phyloP scores from a whole-genome alignment of 2,329 filamentous ascomycete genomes.

The Esteya vermicola region DNA sequence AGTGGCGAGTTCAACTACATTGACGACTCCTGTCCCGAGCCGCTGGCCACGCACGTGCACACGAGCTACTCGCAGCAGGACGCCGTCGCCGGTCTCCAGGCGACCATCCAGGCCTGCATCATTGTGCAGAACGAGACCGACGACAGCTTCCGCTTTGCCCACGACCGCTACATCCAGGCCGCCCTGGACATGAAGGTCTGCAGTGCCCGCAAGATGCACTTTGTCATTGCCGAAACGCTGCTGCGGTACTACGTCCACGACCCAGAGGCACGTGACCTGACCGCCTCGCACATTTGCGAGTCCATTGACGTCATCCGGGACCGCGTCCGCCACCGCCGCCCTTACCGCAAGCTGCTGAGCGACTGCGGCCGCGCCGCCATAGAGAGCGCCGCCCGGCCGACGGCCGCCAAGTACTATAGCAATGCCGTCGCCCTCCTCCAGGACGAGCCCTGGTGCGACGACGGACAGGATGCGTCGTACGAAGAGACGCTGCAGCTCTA shows the following conservation, averaged over 20 bases:
- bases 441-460: conserved; percentile 60
- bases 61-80: conserved; percentile 49
- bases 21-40: conserved; percentile 22
- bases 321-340: conserved; percentile 42
- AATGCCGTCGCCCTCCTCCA: conserved; percentile 69
- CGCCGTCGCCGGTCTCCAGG: conserved; percentile 65
- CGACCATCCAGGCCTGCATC: conserved; percentile 65
- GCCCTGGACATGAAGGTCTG: conserved; percentile 56
- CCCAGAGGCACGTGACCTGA: conserved; percentile 51
- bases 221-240: conserved; percentile 69
- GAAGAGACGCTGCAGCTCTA: conserved; percentile 73
- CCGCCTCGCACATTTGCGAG: conserved; percentile 69
- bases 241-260: conserved; percentile 55
- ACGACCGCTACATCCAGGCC: conserved; percentile 75
- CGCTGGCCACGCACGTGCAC: conserved; percentile 19
- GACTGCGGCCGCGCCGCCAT: conserved; percentile 65
- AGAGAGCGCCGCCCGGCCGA: conserved; percentile 70
- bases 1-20: conserved; percentile 56
- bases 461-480: conserved; percentile 59
- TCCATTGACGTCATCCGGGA: conserved; percentile 61
- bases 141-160: conserved; percentile 75
- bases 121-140: conserved; percentile 72
- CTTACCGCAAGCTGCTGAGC: conserved; percentile 63
- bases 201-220: conserved; percentile 71
- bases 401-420: conserved; percentile 69